Conservation (phyloP, 2,329 filamentous ascomycete genomes). For the Byssoonygena ceratinophila region DNA sequence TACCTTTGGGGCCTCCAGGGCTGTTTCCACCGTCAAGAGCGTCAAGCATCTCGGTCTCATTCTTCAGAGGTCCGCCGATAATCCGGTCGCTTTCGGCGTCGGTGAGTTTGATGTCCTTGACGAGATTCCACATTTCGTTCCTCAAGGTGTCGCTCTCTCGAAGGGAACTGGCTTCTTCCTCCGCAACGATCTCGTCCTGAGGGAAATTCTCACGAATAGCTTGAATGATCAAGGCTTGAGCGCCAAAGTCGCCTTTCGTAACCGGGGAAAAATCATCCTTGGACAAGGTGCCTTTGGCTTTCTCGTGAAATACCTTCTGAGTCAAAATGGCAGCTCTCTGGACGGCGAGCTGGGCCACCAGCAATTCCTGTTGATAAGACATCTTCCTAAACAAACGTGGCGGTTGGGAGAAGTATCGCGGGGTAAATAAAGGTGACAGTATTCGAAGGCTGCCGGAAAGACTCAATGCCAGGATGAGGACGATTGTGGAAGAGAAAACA, state of each 20-base stretch:
- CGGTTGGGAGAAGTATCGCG: conserved; percentile 18
- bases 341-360: conserved; percentile 76
- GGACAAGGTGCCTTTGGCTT: conserved; percentile 84
- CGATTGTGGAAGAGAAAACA: conserved; percentile 1
- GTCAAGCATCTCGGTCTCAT: conserved; percentile 51
- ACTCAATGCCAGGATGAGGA: conserved; percentile 35
- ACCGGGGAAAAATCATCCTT: conserved; percentile 96
- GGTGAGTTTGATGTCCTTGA: conserved; percentile 59
- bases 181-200: conserved; percentile 78
- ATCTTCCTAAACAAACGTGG: conserved; percentile 24
- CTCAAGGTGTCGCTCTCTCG: conserved; percentile 59
- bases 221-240: conserved; percentile 88
- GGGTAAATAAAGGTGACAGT: conserved; percentile 15
- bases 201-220: conserved; percentile 87
- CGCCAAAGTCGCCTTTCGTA: conserved; percentile 95
- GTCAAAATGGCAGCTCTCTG: conserved; percentile 70
- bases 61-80: conserved; percentile 59
- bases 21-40: conserved; percentile 47
- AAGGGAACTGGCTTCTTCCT: conserved; percentile 80
- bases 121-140: conserved; percentile 73
- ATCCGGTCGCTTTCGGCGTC: conserved; percentile 54
- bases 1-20: conserved; percentile 31
- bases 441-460: conserved; percentile 28
- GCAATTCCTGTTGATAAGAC: conserved; percentile 64
- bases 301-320: conserved; percentile 70